Base-by-base conservation (phyloP, 768 basidiomycete species). In the Hysterangium stoloniferum region DNA sequence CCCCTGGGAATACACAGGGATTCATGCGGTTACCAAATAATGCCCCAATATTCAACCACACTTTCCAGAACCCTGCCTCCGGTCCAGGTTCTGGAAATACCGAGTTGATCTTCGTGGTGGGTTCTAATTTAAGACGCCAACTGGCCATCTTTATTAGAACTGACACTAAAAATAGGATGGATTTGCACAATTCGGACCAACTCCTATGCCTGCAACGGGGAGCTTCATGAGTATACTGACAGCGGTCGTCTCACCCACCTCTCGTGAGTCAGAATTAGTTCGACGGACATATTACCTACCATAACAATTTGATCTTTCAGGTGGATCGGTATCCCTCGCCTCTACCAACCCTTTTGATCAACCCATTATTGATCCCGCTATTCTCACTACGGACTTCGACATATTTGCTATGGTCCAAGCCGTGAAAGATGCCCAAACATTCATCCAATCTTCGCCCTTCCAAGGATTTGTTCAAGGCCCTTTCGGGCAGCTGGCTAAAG, bases 301-400 rank as follows among this genome's bases (percentile, higher is more conserved):
- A 27, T 25, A 12, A 46, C 11, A 12, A 36, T 24, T 34, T 20
- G 2, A n/a, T n/a, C n/a, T n/a, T 19, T 24, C 38, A 72, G 70
- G 68, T 47, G 71, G 71, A 22, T 60, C 59, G 11, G 53, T 71
- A n/a, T 65, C 60, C 12, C 53, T 78, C 35, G 69, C 62, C 37
- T 71, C 74, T 13, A 67, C 62, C 24, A 61, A 72, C 56, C 68
- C 77, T 9, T 77, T 79, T 60, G 65, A 64, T 27, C 35, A 62
- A 22, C 78, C 80, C 0, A 47, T 66, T 28, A 76, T 82, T 58
- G 68, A 82, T 56, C 75, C 77, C 3, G 68, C 69, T 42, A 71
- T 74, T 60, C 63, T 75, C 17, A 61, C 49, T 25, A 61, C 64
- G 6, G 37, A 51, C 1, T 63, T 67, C 27, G 71, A 71, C 48